Evolutionary conservation across 2,329 filamentous ascomycete genomes (phyloP).

Genomic region (Mariannaea sp.): DNA sequence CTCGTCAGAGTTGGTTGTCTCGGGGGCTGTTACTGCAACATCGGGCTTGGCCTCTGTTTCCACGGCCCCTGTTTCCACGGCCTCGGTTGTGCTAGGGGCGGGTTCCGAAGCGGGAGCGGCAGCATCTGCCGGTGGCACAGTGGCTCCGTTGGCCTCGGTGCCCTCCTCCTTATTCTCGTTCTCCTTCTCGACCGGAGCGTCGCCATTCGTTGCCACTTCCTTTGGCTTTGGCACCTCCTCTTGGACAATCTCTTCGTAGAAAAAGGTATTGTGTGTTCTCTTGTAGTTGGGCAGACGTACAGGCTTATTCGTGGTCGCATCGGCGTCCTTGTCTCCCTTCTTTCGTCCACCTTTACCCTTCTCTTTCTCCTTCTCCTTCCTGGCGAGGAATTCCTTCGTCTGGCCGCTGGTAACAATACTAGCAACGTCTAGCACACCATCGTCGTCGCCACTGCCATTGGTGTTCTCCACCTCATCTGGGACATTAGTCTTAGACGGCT

Average conservation of each 20-base stretch:
- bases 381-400: constrained; percentile 80
- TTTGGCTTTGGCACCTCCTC: constrained; percentile 54
- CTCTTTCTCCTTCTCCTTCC: constrained; percentile 77
- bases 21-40: constrained; percentile 18
- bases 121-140: constrained; percentile 21
- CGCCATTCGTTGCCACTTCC: constrained; percentile 24
- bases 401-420: constrained; percentile 82
- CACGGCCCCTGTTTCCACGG: background rate
- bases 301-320: constrained; percentile 58
- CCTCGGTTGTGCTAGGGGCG: constrained; percentile 11
- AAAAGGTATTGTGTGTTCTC: constrained; percentile 69
- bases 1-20: constrained; percentile 29
- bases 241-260: constrained; percentile 70
- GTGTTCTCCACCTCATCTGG: constrained; percentile 47
- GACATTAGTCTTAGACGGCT: constrained; percentile 43
- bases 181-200: background rate
- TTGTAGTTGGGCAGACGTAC: constrained; percentile 73
- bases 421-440: constrained; percentile 83
- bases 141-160: constrained; percentile 25
- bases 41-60: constrained; percentile 32
- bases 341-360: constrained; percentile 61
- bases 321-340: constrained; percentile 61
- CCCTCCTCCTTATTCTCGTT: too few species aligned
- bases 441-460: constrained; percentile 57
- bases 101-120: constrained; percentile 33